A percentile compares a stretch with the other conserved stretches of the same genome.
These are phyloP conservation scores for Boletus subcaerulescens DNA, from an alignment of 768 basidiomycete species.

Conservation along the genomic window DNA sequence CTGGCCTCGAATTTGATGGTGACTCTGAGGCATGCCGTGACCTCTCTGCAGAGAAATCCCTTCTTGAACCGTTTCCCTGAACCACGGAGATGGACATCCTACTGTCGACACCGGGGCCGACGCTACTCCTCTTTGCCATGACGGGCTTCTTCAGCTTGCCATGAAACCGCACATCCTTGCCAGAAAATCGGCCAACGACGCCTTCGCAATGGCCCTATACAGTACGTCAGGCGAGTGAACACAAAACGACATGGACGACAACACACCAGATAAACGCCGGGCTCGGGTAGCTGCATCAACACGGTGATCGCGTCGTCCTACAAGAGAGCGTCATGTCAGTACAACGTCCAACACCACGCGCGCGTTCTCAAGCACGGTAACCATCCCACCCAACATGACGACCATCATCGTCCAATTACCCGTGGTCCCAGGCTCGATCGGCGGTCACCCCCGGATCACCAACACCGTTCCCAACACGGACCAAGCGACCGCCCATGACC, in stretches of 20 bases:
- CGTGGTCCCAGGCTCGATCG: background rate
- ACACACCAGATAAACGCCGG: constrained; percentile 63
- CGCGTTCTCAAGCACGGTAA: background rate
- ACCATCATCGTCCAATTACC: background rate
- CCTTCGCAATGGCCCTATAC: constrained; percentile 82
- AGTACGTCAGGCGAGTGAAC: background rate
- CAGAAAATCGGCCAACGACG: constrained; percentile 74
- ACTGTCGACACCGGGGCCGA: constrained; percentile 1
- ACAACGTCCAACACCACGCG: background rate
- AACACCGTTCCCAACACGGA: background rate
- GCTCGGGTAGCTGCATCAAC: constrained; percentile 63
- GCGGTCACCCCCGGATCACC: background rate
- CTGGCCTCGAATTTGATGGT: constrained; percentile 15
- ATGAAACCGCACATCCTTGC: constrained; percentile 62
- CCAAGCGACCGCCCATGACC: too few relatives aligned
- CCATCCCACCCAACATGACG: background rate
- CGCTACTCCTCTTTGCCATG: constrained; percentile 59
- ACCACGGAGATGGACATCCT: constrained; percentile 21
- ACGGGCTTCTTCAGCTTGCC: constrained; percentile 76
- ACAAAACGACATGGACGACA: background rate
- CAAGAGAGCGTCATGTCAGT: constrained; percentile 9
- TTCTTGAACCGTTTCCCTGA: constrained; percentile 3
- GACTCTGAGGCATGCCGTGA: constrained; percentile 15
- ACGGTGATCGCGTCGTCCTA: constrained; percentile 82
- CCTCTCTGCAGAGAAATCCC: constrained; percentile 1